A percentile compares a stretch with the other conserved stretches of the same genome.
phyloP scores from a whole-genome alignment of 2,329 filamentous ascomycete genomes.

The Sporothrix variecibatus region DNA sequence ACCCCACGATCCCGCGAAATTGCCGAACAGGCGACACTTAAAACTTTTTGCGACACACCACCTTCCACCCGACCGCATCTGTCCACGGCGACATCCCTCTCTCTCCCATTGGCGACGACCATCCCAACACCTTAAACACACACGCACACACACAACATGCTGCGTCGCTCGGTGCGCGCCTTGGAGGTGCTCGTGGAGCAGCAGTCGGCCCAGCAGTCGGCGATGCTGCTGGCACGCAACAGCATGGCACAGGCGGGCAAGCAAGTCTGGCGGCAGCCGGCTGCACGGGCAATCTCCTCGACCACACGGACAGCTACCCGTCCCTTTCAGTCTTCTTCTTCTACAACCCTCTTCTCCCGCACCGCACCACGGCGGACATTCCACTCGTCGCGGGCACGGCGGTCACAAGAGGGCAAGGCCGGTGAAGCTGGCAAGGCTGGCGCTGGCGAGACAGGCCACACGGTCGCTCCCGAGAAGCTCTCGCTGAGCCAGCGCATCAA shows the following conservation, averaged over 20 bases:
- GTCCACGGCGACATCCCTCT: not conserved
- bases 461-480: slow-evolving; percentile 37
- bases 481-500: slow-evolving; percentile 72
- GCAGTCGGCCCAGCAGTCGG: slow-evolving; percentile 6
- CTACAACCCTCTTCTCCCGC: not conserved
- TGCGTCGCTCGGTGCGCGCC: slow-evolving; percentile 24
- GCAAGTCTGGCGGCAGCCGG: not conserved
- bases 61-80: not conserved
- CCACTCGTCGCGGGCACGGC: slow-evolving; percentile 35
- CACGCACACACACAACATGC: slow-evolving; percentile 15
- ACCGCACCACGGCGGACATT: slow-evolving; percentile 35
- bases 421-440: not conserved
- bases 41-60: not conserved
- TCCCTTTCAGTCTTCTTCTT: not conserved
- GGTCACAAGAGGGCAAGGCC: slow-evolving; percentile 31
- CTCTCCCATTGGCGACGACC: not conserved
- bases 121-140: not conserved
- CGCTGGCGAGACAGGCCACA: not conserved
- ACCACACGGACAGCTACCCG: not conserved
- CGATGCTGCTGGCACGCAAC: slow-evolving; percentile 5
- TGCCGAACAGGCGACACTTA: not conserved
- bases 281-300: not conserved
- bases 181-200: slow-evolving; percentile 22
- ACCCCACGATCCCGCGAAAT: not conserved
- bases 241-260: not conserved